phyloP scores from a whole-genome alignment of 768 basidiomycete genomes.

The Sarcodon sp. region DNA sequence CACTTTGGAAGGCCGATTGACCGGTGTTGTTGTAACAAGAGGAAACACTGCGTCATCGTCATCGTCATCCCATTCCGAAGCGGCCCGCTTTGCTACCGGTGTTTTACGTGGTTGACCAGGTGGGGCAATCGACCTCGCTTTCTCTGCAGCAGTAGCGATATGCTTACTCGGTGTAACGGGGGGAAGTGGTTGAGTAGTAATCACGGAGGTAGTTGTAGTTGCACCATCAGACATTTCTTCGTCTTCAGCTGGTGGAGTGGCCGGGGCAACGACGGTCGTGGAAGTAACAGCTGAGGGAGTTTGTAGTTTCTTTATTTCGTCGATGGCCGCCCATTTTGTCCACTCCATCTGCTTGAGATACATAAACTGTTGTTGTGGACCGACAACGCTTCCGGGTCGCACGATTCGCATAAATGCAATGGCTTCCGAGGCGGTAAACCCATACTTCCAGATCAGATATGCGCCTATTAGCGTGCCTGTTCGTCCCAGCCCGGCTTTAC shows the following conservation, averaged over 20 bases:
- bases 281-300: slow-evolving; percentile 22
- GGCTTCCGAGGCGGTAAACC: slow-evolving; percentile 90
- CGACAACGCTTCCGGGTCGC: slow-evolving; percentile 87
- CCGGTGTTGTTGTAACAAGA: slow-evolving; percentile 14
- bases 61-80: slow-evolving; percentile 50
- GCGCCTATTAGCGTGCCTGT: slow-evolving; percentile 97
- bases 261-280: slow-evolving; percentile 50
- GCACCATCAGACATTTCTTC: slow-evolving; percentile 37
- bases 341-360: slow-evolving; percentile 91
- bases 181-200: slow-evolving; percentile 26
- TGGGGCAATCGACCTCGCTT: slow-evolving; percentile 58
- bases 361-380: slow-evolving; percentile 90
- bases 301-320: slow-evolving; percentile 53
- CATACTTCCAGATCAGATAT: slow-evolving; percentile 97
- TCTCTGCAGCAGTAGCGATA: slow-evolving; percentile 54
- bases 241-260: slow-evolving; percentile 74
- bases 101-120: slow-evolving; percentile 86
- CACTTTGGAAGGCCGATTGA: slow-evolving; percentile 22
- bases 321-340: slow-evolving; percentile 85
- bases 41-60: slow-evolving; percentile 54
- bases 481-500: slow-evolving; percentile 92
- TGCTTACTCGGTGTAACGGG: slow-evolving; percentile 79
- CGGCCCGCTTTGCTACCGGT: slow-evolving; percentile 60
- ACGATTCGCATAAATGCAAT: slow-evolving; percentile 98
- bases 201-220: slow-evolving; percentile 22